Base-by-base conservation (phyloP, 352 stramenopile species). In the Phytopythium sindhum region DNA sequence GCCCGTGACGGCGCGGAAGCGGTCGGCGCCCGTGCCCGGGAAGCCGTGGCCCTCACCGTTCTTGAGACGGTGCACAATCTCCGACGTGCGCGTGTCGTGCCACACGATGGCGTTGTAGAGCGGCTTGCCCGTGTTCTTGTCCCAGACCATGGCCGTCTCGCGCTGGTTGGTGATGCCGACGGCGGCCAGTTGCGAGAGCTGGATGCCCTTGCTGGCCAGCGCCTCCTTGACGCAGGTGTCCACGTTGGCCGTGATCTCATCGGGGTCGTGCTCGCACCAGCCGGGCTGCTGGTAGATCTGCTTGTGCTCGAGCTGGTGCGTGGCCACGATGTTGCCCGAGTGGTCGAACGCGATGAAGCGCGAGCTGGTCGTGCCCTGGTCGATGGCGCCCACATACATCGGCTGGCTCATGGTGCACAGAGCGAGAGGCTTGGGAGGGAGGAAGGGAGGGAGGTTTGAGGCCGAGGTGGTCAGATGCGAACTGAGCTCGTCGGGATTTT, bases 151-250 rank as follows among this genome's bases (percentile, higher is more conserved):
- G 6, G 97, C 97, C 14, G 97, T 99, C 84, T 99, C 98, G 28
- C 98, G 84, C 84, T 99, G 97, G 83, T 99, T 99, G 15, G 98
- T 99, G 72, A 99, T 99, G 55, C 97, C 98, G 51, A 99, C 84
- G 56, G 95, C 92, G 15, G 84, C 84, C 44, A 99, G 73, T 56
- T 94, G 80, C 60, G 75, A 71, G 24, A 81, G 66, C 14, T 78
- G 72, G 47, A 98, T 82, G 56, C 78, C 76, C 28, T 74, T 78
- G 50, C 79, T 85, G 41, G 83, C 60, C 37, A 99, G 73, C 47
- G 88, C 85, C 50, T 91, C 73, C 42, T 69, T 67, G 33, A 98
- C 84, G 60, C 84, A 95, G 33, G 67, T 75, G 59, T 93, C 77
- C 24, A 90, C 76, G 66, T 95, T 96, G 29, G 80, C 77, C 78